Base-by-base conservation (phyloP, 257 asterid species). In the Capsicum pubescens region DNA sequence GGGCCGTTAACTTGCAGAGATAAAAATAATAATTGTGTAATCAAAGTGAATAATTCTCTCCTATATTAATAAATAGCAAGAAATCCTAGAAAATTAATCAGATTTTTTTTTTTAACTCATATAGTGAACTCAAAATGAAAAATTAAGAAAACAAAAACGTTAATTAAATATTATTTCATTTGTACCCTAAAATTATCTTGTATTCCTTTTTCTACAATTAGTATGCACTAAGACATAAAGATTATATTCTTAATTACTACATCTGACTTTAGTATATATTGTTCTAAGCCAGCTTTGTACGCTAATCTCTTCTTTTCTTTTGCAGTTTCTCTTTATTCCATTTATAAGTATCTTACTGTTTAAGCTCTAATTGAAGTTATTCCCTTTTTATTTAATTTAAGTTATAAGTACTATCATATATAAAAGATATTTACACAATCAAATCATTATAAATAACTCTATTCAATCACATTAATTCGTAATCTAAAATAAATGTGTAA, bases 271-370 rank as follows among this genome's bases (percentile, higher is more conserved):
- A 12, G 13, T 32, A 42, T 66, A 26, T 66, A 66, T 32, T 12
- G 32, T 26, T 66, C 72, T 66, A 13, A 32, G 15, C 46, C 42
- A 66, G 72, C 46, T 32, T 4, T 59, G 39, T 52, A 54, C 54
- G 48, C 69, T 56, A 32, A 54, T 19, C 0, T 35, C 55, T 17
- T 82, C 46, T 83, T 9, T 12, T 5, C 7, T 7, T 70, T 77
- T 26, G 4, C 69, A 1, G 26, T 19, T 69, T 15, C 74, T 77
- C 80, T 76, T 83, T 71, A 84, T 84, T 84, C 81, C 69, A 35
- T 55, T 57, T 52, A 26, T 26, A 19, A 36, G 83, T 52, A 55
- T 59, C 85, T 81, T 81, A 36, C 50, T 39, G 83, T 60, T 35
- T 82, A 85, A 81, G 85, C 63, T 82, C 63, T 15, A 5, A 16